Conservation (phyloP, 768 basidiomycete genomes). For the Cystofilobasidium macerans region DNA sequence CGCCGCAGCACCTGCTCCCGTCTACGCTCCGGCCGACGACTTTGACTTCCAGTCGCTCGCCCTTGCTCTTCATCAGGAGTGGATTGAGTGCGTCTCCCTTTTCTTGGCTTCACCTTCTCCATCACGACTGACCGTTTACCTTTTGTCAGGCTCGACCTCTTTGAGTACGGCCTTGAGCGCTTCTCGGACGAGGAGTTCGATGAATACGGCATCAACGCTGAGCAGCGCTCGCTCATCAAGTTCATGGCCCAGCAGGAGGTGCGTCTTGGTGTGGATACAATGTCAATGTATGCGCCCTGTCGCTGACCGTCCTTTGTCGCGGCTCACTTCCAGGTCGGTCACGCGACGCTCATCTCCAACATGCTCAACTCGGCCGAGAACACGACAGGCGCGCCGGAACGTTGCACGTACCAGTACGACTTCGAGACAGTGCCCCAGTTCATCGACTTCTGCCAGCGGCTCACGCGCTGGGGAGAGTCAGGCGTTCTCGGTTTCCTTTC, state of each 20-base stretch:
- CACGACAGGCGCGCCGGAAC: conserved; percentile 31
- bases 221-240: conserved; percentile 43
- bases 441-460: conserved; percentile 27
- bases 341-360: conserved; percentile 49
- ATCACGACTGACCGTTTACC: background rate
- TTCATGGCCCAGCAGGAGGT: conserved; percentile 45
- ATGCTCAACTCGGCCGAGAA: conserved; percentile 39
- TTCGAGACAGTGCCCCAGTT: conserved; percentile 40
- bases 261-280: no score
- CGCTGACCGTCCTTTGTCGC: no score
- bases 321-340: conserved; percentile 56
- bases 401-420: conserved; percentile 49
- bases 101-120: background rate
- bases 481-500: conserved; percentile 54
- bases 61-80: conserved; percentile 39
- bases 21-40: conserved; percentile 14
- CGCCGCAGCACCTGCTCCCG: conserved; percentile 10
- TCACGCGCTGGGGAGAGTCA: conserved; percentile 50
- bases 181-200: conserved; percentile 53
- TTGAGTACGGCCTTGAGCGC: conserved; percentile 47
- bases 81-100: conserved; percentile 44
- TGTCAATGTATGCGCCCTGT: no score
- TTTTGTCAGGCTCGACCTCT: conserved; percentile 40
- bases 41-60: conserved; percentile 24
- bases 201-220: conserved; percentile 46